Percentiles rank a stretch among this genome's conserved stretches.
These are phyloP conservation scores for Dendryphion nanum DNA, from an alignment of 2,329 filamentous ascomycete species.

Conservation along the genomic window DNA sequence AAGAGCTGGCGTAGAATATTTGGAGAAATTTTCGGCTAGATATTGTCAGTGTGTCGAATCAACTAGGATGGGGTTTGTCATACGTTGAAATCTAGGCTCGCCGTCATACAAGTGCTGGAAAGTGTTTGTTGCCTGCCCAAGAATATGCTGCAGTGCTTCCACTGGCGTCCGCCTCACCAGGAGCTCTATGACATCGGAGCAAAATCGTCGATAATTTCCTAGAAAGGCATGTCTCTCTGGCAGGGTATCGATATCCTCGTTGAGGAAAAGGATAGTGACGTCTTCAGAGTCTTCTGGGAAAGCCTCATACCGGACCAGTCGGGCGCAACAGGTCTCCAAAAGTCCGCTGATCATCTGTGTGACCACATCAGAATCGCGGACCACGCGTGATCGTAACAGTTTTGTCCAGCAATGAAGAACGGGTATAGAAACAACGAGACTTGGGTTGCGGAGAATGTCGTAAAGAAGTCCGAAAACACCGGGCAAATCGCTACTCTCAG, in stretches of 20 bases:
- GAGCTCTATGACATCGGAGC: conserved; percentile 79
- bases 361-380: conserved; percentile 64
- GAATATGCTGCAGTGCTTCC: conserved; percentile 83
- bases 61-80: neutral
- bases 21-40: conserved; percentile 49
- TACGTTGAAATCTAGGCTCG: conserved; percentile 60
- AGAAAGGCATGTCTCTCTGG: conserved; percentile 94
- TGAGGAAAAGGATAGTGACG: conserved; percentile 74
- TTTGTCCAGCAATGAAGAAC: conserved; percentile 87
- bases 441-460: conserved; percentile 76
- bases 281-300: conserved; percentile 80
- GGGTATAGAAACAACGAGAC: conserved; percentile 89
- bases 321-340: conserved; percentile 76
- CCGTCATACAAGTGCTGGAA: conserved; percentile 74
- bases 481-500: conserved; percentile 64
- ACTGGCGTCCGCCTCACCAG: conserved; percentile 79
- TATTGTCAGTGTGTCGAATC: conserved; percentile 2
- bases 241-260: conserved; percentile 92
- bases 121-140: conserved; percentile 73
- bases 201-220: conserved; percentile 92
- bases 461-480: conserved; percentile 79
- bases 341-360: conserved; percentile 68
- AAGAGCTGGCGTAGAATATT: conserved; percentile 70
- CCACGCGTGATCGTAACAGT: conserved; percentile 69
- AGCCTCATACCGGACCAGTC: conserved; percentile 84